A percentile compares a stretch with the other conserved stretches of the same genome.
Evolutionary conservation across 2,329 filamentous ascomycete genomes (phyloP).

Genomic region (Penicillium decumbens): DNA sequence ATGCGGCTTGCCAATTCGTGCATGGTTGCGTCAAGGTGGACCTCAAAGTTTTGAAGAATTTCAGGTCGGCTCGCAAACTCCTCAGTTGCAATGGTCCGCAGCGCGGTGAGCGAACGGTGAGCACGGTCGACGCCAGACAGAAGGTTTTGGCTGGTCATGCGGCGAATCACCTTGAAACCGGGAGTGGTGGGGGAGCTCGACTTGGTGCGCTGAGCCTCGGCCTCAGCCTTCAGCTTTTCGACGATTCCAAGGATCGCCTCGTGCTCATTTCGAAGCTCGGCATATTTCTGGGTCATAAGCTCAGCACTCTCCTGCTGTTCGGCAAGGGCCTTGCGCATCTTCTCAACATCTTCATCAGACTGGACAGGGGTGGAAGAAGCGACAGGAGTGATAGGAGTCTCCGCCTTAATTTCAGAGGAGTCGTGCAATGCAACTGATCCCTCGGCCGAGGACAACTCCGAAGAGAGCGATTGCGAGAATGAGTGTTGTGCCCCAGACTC

Average conservation of each 20-base stretch:
- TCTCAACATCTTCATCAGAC: conserved; percentile 63
- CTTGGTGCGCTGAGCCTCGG: conserved; percentile 77
- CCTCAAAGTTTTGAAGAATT: conserved; percentile 83
- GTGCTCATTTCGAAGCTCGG: conserved; percentile 77
- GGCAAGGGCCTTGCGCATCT: conserved; percentile 63
- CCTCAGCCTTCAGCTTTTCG: conserved; percentile 82
- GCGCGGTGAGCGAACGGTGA: conserved; percentile 81
- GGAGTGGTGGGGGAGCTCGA: conserved; percentile 52
- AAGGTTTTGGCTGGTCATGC: conserved; percentile 87
- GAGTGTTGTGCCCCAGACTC: conserved; percentile 66
- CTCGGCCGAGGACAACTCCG: conserved; percentile 84
- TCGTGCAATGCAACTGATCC: conserved; percentile 65
- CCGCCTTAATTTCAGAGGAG: conserved; percentile 43
- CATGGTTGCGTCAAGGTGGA: conserved; percentile 87
- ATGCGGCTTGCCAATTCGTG: conserved; percentile 82
- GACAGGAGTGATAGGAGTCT: conserved; percentile 23
- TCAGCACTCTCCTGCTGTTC: conserved; percentile 74
- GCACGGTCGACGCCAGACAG: conserved; percentile 77
- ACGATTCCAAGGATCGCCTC: conserved; percentile 77
- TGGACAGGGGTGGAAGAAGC: conserved; percentile 35
- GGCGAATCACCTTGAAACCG: conserved; percentile 63
- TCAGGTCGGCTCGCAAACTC: conserved; percentile 79
- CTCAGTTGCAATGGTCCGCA: conserved; percentile 82
- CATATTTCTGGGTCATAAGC: conserved; percentile 71
- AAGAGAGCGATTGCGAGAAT: conserved; percentile 86